Percentiles rank a stretch among this genome's conserved stretches.
phyloP scores from a whole-genome alignment of 208 protist species.

The Naegleria lovaniensis region DNA sequence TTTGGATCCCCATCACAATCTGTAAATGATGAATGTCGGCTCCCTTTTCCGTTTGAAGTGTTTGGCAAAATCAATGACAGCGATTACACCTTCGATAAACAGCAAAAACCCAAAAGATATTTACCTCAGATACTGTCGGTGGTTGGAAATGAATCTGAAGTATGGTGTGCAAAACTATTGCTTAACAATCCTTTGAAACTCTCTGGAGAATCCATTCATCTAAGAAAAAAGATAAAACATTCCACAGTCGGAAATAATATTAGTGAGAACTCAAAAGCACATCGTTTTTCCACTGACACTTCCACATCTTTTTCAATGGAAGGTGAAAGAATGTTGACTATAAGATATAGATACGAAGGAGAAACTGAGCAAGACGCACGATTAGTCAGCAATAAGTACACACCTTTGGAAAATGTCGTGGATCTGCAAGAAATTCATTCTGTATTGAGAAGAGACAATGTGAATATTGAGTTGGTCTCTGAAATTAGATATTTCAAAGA shows the following conservation, averaged over 20 bases:
- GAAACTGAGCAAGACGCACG: not conserved
- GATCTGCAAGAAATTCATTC: not conserved
- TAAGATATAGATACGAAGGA: conserved; percentile 14
- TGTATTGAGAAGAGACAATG: not conserved
- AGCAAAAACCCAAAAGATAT: too few species aligned
- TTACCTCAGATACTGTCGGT: too few species aligned
- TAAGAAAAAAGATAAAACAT: too few species aligned
- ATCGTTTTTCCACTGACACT: too few species aligned
- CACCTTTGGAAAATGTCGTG: not conserved
- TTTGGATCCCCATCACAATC: not conserved
- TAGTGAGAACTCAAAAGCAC: too few species aligned
- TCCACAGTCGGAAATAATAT: too few species aligned
- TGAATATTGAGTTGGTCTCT: not conserved
- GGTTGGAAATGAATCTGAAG: too few species aligned
- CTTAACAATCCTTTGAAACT: too few species aligned
- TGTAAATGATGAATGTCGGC: not conserved
- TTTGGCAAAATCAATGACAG: not conserved
- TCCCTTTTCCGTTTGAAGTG: not conserved
- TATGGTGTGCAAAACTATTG: too few species aligned
- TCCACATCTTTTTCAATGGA: too few species aligned
- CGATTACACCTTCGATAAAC: not conserved
- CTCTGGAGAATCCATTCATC: too few species aligned
- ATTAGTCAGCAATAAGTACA: not conserved
- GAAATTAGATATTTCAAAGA: conserved; percentile 6
- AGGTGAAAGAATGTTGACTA: not conserved